These are phyloP conservation scores for Coemansia sp. DNA, from an alignment of 192 early-diverging fungal species.

Conservation along the genomic window DNA sequence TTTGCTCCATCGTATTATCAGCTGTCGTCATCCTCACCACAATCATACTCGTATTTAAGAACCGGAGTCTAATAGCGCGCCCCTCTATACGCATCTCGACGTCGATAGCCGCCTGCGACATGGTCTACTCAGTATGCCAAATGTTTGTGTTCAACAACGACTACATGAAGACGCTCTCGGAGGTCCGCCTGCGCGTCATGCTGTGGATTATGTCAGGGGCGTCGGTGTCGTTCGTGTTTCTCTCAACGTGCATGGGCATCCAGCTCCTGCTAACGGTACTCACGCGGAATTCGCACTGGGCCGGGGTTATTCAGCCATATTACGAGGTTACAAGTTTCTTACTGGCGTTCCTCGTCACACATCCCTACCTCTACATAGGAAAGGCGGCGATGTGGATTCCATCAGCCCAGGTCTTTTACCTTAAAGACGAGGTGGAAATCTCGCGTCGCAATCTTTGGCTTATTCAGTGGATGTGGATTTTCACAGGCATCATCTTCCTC, in stretches of 20 bases:
- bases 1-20: slow-evolving; percentile 29
- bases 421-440: slow-evolving; percentile 9
- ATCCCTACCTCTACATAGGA: slow-evolving; percentile 39
- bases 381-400: slow-evolving; percentile 24
- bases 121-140: slow-evolving; percentile 36
- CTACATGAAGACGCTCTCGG: slow-evolving; percentile 25
- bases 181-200: slow-evolving; percentile 33
- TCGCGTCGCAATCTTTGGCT: slow-evolving; percentile 28
- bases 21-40: slow-evolving; percentile 24
- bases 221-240: slow-evolving; percentile 24
- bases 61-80: slow-evolving; percentile 2
- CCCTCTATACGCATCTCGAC: slow-evolving; percentile 34
- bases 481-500: slow-evolving; percentile 14
- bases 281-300: slow-evolving; percentile 9
- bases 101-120: slow-evolving; percentile 31
- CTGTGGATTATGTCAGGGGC: slow-evolving; percentile 42
- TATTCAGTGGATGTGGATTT: slow-evolving; percentile 40
- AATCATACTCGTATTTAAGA: slow-evolving; percentile 1
- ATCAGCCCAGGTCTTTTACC: slow-evolving; percentile 27
- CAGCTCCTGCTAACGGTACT: slow-evolving; percentile 30
- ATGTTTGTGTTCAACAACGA: slow-evolving; percentile 36
- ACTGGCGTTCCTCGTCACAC: slow-evolving; percentile 35
- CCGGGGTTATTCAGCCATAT: slow-evolving; percentile 14
- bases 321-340: slow-evolving; percentile 30
- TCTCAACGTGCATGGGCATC: slow-evolving; percentile 28